Evolutionary conservation across 169 alveolate genomes (phyloP).

Genomic region (Cyclospora cayetanensis): DNA sequence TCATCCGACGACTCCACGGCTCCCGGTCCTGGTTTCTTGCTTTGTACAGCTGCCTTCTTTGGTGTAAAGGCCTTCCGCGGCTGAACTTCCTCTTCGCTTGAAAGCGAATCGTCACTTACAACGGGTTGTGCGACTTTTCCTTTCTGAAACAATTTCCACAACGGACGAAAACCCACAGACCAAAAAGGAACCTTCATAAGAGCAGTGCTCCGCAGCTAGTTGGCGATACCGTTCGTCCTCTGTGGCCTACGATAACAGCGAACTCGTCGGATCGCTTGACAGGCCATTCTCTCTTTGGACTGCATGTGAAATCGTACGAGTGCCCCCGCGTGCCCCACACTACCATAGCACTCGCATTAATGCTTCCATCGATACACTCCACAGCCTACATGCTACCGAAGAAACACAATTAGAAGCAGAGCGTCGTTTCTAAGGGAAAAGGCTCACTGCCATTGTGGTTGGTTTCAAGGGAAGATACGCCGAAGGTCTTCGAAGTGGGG

Average conservation of each 20-base stretch:
- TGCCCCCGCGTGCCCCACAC: background rate
- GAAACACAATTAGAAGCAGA: background rate
- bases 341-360: background rate
- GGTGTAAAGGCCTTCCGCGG: slow-evolving; percentile 16
- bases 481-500: slow-evolving; percentile 20
- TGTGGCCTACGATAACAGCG: no score
- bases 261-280: no score
- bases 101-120: slow-evolving; percentile 54
- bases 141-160: no score
- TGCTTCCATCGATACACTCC: background rate
- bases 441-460: slow-evolving; percentile 42
- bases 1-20: slow-evolving; percentile 34
- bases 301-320: no score
- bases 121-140: slow-evolving; percentile 55
- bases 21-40: background rate
- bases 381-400: background rate
- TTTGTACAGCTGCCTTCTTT: background rate
- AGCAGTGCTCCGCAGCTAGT: no score
- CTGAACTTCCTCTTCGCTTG: slow-evolving; percentile 62
- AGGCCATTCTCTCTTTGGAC: no score
- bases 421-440: background rate
- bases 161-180: background rate
- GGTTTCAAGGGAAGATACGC: background rate
- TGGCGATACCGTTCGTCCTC: no score
- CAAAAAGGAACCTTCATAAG: background rate